phyloP scores from a whole-genome alignment of 2,329 filamentous ascomycete species.

The Chrysoporthe austroafricana region DNA sequence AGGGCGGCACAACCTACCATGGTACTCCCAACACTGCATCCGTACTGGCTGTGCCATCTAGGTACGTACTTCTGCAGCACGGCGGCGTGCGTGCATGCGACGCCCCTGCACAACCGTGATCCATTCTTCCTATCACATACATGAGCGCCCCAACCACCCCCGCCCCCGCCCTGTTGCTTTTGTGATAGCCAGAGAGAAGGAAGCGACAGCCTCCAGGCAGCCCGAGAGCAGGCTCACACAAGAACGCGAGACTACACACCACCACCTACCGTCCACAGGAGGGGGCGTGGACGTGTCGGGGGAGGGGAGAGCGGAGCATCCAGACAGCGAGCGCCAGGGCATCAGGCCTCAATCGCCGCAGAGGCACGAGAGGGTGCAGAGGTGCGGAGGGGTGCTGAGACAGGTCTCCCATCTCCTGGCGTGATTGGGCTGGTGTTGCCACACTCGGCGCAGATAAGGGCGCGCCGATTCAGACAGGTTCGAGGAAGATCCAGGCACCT shows the following conservation, averaged over 20 bases:
- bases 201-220: background rate
- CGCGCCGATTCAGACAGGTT: background rate
- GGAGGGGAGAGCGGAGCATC: no score
- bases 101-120: background rate
- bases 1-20: background rate
- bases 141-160: background rate
- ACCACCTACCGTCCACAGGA: no score
- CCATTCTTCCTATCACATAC: slow-evolving; percentile 12
- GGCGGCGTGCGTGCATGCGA: background rate
- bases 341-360: no score
- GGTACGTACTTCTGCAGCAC: background rate
- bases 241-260: no score
- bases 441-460: slow-evolving; percentile 7
- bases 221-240: background rate
- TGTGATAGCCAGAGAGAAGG: background rate
- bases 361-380: no score
- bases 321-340: no score
- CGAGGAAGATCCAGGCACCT: background rate
- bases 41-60: no score
- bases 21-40: no score
- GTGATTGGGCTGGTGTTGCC: slow-evolving; percentile 11
- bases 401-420: background rate
- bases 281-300: no score
- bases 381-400: background rate
- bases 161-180: background rate